phyloP scores from a whole-genome alignment of 1,284 basidiomycete species.

The Austroboletus novae-zelandiae region DNA sequence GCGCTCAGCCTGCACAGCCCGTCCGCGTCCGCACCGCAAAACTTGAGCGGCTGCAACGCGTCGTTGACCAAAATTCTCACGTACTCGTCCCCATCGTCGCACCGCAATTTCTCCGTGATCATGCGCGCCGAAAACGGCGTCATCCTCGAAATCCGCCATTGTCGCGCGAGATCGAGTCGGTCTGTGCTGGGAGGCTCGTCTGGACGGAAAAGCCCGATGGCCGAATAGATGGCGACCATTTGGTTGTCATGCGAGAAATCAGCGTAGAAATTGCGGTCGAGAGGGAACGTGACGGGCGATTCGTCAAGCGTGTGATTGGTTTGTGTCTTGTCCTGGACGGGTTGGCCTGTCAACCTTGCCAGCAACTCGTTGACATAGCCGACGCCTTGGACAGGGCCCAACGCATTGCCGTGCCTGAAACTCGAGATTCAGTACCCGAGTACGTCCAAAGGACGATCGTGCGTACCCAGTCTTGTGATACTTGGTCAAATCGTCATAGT shows the following conservation, averaged over 20 bases:
- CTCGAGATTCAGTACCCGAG: not conserved
- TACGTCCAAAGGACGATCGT: not conserved
- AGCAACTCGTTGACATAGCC: constrained; percentile 86
- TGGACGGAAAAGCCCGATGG: constrained; percentile 65
- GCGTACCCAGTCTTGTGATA: constrained; percentile 71
- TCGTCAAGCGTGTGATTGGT: constrained; percentile 78
- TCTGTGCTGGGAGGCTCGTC: constrained; percentile 43
- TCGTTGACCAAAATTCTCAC: constrained; percentile 70
- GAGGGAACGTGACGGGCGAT: constrained; percentile 69
- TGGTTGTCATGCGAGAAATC: constrained; percentile 86
- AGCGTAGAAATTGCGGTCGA: constrained; percentile 61
- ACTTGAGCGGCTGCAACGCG: constrained; percentile 58
- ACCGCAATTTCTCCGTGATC: constrained; percentile 59
- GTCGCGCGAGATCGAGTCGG: constrained; percentile 40
- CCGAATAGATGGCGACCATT: constrained; percentile 74
- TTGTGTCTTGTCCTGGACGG: constrained; percentile 69
- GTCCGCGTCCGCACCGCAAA: constrained; percentile 51
- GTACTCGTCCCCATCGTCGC: constrained; percentile 40
- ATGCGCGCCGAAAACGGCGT: constrained; percentile 66
- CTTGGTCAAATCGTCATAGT: constrained; percentile 72
- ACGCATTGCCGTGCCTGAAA: constrained; percentile 58
- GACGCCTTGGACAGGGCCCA: constrained; percentile 75
- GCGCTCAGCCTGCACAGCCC: constrained; percentile 62
- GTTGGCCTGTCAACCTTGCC: constrained; percentile 67
- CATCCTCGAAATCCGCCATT: constrained; percentile 59